Conservation (phyloP, 2,329 filamentous ascomycete genomes). For the Pochonia chlamydosporia region DNA sequence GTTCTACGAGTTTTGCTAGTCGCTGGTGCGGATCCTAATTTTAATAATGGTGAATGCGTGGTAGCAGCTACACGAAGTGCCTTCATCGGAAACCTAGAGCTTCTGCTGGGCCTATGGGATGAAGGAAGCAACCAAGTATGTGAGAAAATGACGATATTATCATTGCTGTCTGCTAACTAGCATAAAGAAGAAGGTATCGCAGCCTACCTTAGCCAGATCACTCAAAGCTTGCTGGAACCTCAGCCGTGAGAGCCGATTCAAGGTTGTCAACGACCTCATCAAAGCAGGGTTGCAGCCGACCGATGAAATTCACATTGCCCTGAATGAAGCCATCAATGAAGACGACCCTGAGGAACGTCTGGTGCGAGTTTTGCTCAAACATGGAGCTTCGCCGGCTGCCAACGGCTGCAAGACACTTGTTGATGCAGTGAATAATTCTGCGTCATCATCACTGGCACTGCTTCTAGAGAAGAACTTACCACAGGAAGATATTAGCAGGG, state of each 20-base stretch:
- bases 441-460: slow-evolving; percentile 32
- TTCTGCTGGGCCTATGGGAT: slow-evolving; percentile 43
- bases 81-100: slow-evolving; percentile 41
- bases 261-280: slow-evolving; percentile 44
- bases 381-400: slow-evolving; percentile 45
- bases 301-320: slow-evolving; percentile 43
- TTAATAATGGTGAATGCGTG: slow-evolving; percentile 48
- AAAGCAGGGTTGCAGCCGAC: slow-evolving; percentile 41
- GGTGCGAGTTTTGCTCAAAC: slow-evolving; percentile 40
- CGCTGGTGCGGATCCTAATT: slow-evolving; percentile 50
- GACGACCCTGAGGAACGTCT: slow-evolving; percentile 42
- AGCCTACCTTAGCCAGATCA: slow-evolving; percentile 40
- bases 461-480: slow-evolving; percentile 37
- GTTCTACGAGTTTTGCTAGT: slow-evolving; percentile 45
- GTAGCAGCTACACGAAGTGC: slow-evolving; percentile 48
- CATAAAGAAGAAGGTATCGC: slow-evolving; percentile 38
- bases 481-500: slow-evolving; percentile 35
- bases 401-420: slow-evolving; percentile 48
- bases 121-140: slow-evolving; percentile 35
- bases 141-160: slow-evolving; percentile 3
- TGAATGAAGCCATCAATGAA: slow-evolving; percentile 48
- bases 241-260: slow-evolving; percentile 40
- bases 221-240: slow-evolving; percentile 51
- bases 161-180: neutral
- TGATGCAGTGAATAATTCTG: slow-evolving; percentile 37